Base-by-base conservation (phyloP, 2,329 filamentous ascomycete species). In the Dactylellina parvicollis region DNA sequence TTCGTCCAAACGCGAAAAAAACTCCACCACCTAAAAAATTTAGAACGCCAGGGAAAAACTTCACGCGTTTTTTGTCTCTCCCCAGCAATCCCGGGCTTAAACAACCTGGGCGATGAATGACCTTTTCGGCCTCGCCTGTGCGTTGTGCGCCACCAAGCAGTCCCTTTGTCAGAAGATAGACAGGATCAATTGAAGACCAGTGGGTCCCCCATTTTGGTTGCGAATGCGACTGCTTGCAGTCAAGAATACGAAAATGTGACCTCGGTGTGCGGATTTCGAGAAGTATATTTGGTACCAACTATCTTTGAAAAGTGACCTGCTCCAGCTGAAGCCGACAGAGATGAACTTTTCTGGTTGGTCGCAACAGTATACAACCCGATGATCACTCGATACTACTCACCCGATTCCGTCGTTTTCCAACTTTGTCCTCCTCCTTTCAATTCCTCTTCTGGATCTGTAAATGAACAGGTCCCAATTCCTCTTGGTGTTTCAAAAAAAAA, bases 1-100 rank as follows among this genome's bases (percentile, higher is more conserved):
- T 65, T 65, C 60, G 61, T 12, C 44, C 38, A 38, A 20, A 30
- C 54, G 36, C 38, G 54, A 46, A 56, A 55, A 42, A 56, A 56
- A 56, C 10, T 38, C 28, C 49, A 28, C 20, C n/a, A n/a, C n/a
- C n/a, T n/a, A n/a, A n/a, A n/a, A n/a, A n/a, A n/a, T n/a, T n/a
- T n/a, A n/a, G n/a, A n/a, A n/a, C n/a, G n/a, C n/a, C n/a, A n/a
- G n/a, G n/a, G n/a, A n/a, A n/a, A n/a, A n/a, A n/a, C n/a, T n/a
- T n/a, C n/a, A 30, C 24, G 40, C 40, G 40, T 44, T 44, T 44
- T 22, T 44, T 10, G 2, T 28, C 16, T 4, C 20, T 28, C n/a
- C 46, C 20, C 46, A 28, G 3, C 20, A 5, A 4, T n/a, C 46
- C 46, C 7, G 10, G 20, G 10, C 46, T 10, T 10, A 8, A 28